Evolutionary conservation across 139 green algal species (phyloP).

Genomic region (Zygnema cylindricum): DNA sequence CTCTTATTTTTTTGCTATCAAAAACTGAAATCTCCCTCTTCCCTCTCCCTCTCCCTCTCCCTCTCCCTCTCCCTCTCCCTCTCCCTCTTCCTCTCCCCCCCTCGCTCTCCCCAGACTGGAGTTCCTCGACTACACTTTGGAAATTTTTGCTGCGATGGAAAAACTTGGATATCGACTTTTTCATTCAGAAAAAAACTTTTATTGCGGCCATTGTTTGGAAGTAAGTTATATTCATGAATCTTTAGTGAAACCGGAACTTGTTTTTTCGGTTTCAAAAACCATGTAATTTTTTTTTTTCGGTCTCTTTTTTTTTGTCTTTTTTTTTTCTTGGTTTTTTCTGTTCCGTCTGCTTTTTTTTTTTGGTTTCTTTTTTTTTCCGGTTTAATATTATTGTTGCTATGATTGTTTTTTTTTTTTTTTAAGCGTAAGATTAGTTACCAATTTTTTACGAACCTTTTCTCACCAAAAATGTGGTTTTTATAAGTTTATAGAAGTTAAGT

Average conservation of each 20-base stretch:
- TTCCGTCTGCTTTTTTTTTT: too few relatives aligned
- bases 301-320: too few relatives aligned
- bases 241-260: background rate
- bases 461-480: too few relatives aligned
- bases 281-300: too few relatives aligned
- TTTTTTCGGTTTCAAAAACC: too few relatives aligned
- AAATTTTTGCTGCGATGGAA: background rate
- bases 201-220: background rate
- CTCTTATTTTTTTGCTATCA: background rate
- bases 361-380: too few relatives aligned
- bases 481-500: too few relatives aligned
- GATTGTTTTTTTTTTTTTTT: too few relatives aligned
- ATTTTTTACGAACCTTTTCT: too few relatives aligned
- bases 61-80: background rate
- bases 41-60: background rate
- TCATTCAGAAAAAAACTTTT: slow-evolving; percentile 11
- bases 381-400: too few relatives aligned
- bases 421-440: too few relatives aligned
- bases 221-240: slow-evolving; percentile 2
- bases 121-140: background rate
- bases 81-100: background rate
- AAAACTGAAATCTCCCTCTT: background rate
- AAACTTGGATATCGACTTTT: slow-evolving; percentile 10
- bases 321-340: too few relatives aligned
- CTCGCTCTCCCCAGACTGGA: background rate